Evolutionary conservation across 108 stramenopile genomes (phyloP).

Genomic region (Bacterosira constricta): DNA sequence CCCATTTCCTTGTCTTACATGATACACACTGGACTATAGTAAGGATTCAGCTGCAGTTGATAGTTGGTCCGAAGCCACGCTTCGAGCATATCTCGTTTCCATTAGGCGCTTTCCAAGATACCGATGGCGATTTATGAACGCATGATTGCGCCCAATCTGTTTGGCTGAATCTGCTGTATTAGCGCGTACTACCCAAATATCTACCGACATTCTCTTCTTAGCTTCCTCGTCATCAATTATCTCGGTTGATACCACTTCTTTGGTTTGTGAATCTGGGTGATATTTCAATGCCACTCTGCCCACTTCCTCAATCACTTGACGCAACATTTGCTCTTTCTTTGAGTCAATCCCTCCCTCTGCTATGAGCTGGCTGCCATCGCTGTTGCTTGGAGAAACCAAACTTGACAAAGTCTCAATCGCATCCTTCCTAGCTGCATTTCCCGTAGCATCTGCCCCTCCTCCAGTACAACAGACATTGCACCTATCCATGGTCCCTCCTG

Average conservation of each 20-base stretch:
- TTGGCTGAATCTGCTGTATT: background rate
- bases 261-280: constrained; percentile 11
- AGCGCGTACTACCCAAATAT: constrained; percentile 39
- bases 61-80: constrained; percentile 27
- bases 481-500: constrained; percentile 67
- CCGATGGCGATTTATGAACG: constrained; percentile 22
- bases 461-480: constrained; percentile 54
- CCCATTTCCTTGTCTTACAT: too few relatives aligned
- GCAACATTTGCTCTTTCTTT: constrained; percentile 10
- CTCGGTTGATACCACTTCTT: background rate
- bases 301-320: constrained; percentile 38
- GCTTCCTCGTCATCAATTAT: background rate
- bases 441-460: constrained; percentile 40
- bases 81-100: constrained; percentile 31
- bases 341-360: background rate
- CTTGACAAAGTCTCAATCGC: constrained; percentile 22
- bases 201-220: constrained; percentile 1
- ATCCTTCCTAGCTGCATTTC: constrained; percentile 34
- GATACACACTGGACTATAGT: too few relatives aligned
- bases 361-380: background rate
- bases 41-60: constrained; percentile 18
- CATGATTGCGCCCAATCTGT: background rate
- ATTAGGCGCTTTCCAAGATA: constrained; percentile 25
- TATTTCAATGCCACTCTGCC: constrained; percentile 20
- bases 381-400: background rate